Evolutionary conservation across 1,284 basidiomycete species (phyloP).

Genomic region (Ustilago trichophora): DNA sequence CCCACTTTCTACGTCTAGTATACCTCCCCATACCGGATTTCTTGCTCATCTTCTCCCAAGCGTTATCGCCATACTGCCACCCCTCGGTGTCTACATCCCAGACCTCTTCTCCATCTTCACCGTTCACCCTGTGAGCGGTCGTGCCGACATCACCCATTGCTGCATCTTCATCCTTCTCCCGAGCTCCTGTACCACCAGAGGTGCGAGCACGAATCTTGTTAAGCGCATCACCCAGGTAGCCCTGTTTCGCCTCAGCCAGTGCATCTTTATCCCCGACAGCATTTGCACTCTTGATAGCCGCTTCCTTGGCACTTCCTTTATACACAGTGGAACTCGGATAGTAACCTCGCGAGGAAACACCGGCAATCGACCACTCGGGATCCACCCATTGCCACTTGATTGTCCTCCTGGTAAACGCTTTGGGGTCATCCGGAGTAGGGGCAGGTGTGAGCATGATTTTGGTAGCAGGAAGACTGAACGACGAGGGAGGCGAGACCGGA

Average conservation of each 20-base stretch:
- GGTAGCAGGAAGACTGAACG: conserved; percentile 70
- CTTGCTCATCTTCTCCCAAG: conserved; percentile 83
- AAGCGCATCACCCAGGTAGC: conserved; percentile 42
- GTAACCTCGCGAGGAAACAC: conserved; percentile 38
- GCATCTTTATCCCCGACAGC: conserved; percentile 34
- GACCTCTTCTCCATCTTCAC: conserved; percentile 4
- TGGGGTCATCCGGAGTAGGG: conserved; percentile 44
- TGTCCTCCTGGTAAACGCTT: conserved; percentile 57
- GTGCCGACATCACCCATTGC: conserved; percentile 28
- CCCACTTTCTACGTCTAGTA: conserved; percentile 67
- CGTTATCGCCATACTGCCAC: conserved; percentile 94
- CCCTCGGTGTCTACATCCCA: conserved; percentile 80
- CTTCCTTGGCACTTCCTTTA: conserved; percentile 36
- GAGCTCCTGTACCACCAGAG: neutral
- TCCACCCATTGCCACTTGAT: conserved; percentile 69
- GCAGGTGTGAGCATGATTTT: conserved; percentile 61
- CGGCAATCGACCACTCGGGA: conserved; percentile 67
- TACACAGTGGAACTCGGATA: conserved; percentile 24
- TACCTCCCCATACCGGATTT: conserved; percentile 82
- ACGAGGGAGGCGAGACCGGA: conserved; percentile 70
- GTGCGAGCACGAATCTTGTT: conserved; percentile 32
- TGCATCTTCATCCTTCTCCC: neutral
- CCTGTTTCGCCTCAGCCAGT: conserved; percentile 30
- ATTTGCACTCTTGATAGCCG: conserved; percentile 27
- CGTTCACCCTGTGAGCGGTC: conserved; percentile 9